Evolutionary conservation across 108 stramenopile species (phyloP).

Genomic region (Mayamaea pseudoterrestris): DNA sequence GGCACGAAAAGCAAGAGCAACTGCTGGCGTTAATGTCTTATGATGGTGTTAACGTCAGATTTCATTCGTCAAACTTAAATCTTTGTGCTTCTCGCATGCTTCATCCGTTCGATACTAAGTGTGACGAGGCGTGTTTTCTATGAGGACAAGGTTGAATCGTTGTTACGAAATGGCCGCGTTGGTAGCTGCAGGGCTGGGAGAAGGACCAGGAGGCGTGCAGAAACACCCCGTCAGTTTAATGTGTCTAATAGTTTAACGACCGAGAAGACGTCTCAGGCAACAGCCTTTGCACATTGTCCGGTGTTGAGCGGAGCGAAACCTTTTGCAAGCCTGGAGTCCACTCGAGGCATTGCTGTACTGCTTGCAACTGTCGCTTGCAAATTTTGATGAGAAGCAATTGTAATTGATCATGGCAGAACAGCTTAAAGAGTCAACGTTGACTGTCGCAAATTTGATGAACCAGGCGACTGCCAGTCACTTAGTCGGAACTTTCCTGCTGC

Average conservation of each 20-base stretch:
- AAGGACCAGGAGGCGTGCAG: not conserved
- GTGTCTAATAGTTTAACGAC: constrained; percentile 2
- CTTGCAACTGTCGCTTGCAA: constrained; percentile 14
- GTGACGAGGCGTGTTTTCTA: no score
- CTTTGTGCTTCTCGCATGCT: no score
- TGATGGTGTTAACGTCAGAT: no score
- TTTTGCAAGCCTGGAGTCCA: constrained; percentile 25
- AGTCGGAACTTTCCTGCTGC: not conserved
- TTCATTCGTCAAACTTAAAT: no score
- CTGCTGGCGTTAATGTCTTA: no score
- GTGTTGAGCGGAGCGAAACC: constrained; percentile 10
- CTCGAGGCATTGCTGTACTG: constrained; percentile 25
- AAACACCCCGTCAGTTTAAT: not conserved
- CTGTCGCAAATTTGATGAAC: not conserved
- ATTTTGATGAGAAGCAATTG: constrained; percentile 20
- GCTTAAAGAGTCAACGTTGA: not conserved
- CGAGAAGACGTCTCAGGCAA: not conserved
- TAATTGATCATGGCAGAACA: not conserved
- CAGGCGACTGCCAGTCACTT: not conserved
- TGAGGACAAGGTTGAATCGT: no score
- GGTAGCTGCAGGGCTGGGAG: constrained; percentile 28
- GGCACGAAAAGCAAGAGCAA: no score
- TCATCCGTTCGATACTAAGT: no score
- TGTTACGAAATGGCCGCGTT: constrained; percentile 30
- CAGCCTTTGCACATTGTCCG: constrained; percentile 8